A percentile compares a stretch with the other conserved stretches of the same genome.
Conservation (phyloP, 306 rosid genomes). For the Rosa chinensis region DNA sequence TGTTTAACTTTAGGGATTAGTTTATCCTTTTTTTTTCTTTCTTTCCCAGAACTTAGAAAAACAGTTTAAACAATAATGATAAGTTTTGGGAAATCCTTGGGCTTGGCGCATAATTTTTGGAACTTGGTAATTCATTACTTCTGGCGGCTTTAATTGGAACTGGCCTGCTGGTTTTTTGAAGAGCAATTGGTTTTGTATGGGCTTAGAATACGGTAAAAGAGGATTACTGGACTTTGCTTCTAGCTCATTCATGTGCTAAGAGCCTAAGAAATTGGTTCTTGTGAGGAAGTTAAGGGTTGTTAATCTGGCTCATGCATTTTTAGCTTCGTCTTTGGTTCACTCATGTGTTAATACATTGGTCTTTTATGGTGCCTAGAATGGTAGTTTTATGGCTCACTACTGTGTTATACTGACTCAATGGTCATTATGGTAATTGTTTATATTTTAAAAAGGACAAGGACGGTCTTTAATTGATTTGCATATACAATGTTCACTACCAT, state of each 20-base stretch:
- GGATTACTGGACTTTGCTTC: background rate
- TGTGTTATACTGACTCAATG: background rate
- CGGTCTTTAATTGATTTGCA: slow-evolving; percentile 17
- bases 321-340: background rate
- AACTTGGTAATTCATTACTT: background rate
- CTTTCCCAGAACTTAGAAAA: background rate
- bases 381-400: background rate
- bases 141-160: background rate
- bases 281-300: background rate
- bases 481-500: slow-evolving; percentile 5
- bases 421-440: background rate
- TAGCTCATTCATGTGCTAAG: background rate
- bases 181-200: background rate
- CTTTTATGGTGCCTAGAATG: background rate
- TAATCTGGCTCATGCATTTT: background rate
- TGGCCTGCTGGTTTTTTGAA: background rate
- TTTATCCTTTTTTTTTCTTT: background rate
- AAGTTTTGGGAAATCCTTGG: background rate
- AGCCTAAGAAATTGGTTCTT: background rate
- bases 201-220: background rate
- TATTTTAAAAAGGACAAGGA: slow-evolving; percentile 12
- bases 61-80: background rate
- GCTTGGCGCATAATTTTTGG: background rate
- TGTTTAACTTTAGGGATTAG: background rate
- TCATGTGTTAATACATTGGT: background rate